Conservation (phyloP, 257 asterid genomes). For the Penstemon barbatus region DNA sequence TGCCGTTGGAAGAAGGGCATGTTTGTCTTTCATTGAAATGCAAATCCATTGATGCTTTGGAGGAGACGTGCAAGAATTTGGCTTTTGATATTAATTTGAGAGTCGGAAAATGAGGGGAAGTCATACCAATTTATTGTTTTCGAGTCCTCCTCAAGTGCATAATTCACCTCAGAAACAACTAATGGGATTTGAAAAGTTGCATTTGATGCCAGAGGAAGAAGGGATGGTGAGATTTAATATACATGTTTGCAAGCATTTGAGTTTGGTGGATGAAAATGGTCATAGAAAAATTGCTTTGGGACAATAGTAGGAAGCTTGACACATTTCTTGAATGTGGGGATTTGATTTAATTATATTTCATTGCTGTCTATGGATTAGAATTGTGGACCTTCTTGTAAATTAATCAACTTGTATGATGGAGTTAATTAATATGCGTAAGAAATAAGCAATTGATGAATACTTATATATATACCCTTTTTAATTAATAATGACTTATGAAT, state of each 20-base stretch:
- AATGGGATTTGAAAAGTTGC: slow-evolving; percentile 54
- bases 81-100: slow-evolving; percentile 42
- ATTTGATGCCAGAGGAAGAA: slow-evolving; percentile 43
- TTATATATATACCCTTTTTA: too few species aligned
- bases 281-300: slow-evolving; percentile 58
- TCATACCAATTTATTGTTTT: slow-evolving; percentile 54
- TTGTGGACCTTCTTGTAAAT: too few species aligned
- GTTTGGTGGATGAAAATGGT: slow-evolving; percentile 61
- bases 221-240: slow-evolving; percentile 46
- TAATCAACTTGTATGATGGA: too few species aligned
- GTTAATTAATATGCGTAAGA: too few species aligned
- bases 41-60: slow-evolving; percentile 39
- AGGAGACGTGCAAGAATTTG: slow-evolving; percentile 35
- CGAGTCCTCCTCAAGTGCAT: slow-evolving; percentile 57
- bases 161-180: slow-evolving; percentile 55
- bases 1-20: slow-evolving; percentile 46
- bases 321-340: slow-evolving; percentile 51
- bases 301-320: slow-evolving; percentile 47
- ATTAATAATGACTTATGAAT: too few species aligned
- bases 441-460: too few species aligned
- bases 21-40: slow-evolving; percentile 45
- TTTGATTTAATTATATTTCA: slow-evolving; percentile 24
- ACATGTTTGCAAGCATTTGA: slow-evolving; percentile 72
- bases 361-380: too few species aligned
- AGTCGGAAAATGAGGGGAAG: slow-evolving; percentile 53